Conservation (phyloP, 177 flowering plant species). For the Vitis hybrid region DNA sequence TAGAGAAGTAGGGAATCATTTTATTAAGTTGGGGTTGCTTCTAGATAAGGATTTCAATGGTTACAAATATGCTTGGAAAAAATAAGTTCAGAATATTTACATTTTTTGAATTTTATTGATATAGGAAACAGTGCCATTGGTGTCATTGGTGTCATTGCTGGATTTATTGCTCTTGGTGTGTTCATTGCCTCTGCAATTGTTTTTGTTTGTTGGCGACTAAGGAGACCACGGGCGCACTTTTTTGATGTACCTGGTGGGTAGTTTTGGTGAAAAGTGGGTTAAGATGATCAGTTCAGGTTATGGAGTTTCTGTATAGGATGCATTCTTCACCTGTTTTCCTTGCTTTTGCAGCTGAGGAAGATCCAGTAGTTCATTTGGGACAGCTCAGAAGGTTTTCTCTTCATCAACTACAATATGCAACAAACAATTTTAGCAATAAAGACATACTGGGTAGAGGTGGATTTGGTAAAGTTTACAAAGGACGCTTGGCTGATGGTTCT, state of each 20-base stretch:
- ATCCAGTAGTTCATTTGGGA: slow-evolving; percentile 82
- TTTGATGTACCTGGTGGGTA: slow-evolving; percentile 91
- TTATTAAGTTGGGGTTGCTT: background rate
- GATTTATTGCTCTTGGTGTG: slow-evolving; percentile 96
- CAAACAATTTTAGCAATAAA: slow-evolving; percentile 70
- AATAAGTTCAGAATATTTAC: background rate
- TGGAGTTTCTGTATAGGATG: background rate
- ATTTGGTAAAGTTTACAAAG: slow-evolving; percentile 83
- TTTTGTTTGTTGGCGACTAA: slow-evolving; percentile 72
- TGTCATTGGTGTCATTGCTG: slow-evolving; percentile 83
- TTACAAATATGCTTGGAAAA: background rate
- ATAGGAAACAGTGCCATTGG: slow-evolving; percentile 35
- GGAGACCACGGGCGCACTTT: slow-evolving; percentile 80
- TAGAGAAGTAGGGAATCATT: background rate
- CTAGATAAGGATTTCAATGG: background rate
- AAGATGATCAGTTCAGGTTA: background rate
- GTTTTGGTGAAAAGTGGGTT: background rate
- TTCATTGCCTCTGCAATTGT: slow-evolving; percentile 91
- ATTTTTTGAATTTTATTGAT: slow-evolving; percentile 4
- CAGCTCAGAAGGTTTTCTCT: slow-evolving; percentile 79
- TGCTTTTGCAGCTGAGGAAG: slow-evolving; percentile 67
- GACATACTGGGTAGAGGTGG: slow-evolving; percentile 81
- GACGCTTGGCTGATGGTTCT: slow-evolving; percentile 73
- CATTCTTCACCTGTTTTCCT: slow-evolving; percentile 10
- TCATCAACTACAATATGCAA: slow-evolving; percentile 73